Percentiles rank a stretch among this genome's conserved stretches.
phyloP scores from a whole-genome alignment of 768 basidiomycete genomes.

The Amanita muscaria region DNA sequence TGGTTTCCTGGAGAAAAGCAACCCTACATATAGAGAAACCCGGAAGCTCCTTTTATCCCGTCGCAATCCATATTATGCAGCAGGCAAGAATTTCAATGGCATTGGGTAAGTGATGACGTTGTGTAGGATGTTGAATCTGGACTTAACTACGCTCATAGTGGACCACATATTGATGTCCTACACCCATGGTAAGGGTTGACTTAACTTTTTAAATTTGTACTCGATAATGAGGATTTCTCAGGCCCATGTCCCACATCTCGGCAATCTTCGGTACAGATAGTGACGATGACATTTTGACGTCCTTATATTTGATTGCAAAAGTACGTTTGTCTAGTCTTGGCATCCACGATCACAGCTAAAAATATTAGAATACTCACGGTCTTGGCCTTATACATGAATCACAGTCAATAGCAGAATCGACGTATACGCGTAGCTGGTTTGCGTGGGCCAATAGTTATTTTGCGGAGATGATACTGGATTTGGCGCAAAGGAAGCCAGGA shows the following conservation, averaged over 20 bases:
- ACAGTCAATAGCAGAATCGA: conserved; percentile 48
- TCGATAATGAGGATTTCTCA: conserved; percentile 14
- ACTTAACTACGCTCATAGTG: conserved; percentile 31
- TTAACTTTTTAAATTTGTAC: neutral
- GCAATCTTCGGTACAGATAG: conserved; percentile 69
- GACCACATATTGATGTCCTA: conserved; percentile 66
- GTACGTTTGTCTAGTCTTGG: conserved; percentile 30
- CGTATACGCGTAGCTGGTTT: conserved; percentile 70
- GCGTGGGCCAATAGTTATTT: conserved; percentile 83
- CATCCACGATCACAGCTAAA: conserved; percentile 1
- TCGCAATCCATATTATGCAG: conserved; percentile 62
- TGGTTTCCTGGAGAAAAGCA: conserved; percentile 55
- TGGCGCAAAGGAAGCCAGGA: conserved; percentile 64
- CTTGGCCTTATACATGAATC: conserved; percentile 78
- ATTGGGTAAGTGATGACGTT: conserved; percentile 42
- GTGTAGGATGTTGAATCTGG: neutral
- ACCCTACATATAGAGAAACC: conserved; percentile 58
- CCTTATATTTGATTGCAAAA: conserved; percentile 59
- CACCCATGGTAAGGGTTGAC: conserved; percentile 53
- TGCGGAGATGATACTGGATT: conserved; percentile 72
- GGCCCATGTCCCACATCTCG: conserved; percentile 77
- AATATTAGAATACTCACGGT: conserved; percentile 54
- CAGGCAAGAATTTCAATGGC: conserved; percentile 56
- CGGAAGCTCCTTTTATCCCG: conserved; percentile 51
- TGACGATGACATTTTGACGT: conserved; percentile 55